A percentile compares a stretch with the other conserved stretches of the same genome.
Conservation (phyloP, 2,329 filamentous ascomycete genomes). For the Botrytis cinerea region DNA sequence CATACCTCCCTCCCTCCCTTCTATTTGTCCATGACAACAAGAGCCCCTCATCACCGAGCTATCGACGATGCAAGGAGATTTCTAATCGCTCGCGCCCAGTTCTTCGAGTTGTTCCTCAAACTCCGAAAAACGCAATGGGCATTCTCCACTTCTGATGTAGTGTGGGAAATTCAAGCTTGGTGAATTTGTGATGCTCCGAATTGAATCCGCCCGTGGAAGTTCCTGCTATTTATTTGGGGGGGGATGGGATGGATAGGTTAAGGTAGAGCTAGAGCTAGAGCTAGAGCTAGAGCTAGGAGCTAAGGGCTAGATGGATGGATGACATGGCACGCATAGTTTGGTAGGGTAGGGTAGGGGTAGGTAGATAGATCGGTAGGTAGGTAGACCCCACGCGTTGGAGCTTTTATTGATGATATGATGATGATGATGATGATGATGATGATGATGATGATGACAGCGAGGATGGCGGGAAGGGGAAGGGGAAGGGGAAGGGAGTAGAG, state of each 20-base stretch:
- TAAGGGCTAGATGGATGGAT: not conserved
- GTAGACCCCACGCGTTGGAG: not conserved
- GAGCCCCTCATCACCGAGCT: not conserved
- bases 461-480: too few relatives aligned
- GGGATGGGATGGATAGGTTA: not conserved
- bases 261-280: not conserved
- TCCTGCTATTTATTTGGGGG: not conserved
- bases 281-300: not conserved
- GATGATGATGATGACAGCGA: not conserved
- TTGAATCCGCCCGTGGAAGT: slow-evolving; percentile 2
- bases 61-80: not conserved
- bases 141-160: not conserved
- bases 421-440: not conserved
- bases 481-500: too few relatives aligned
- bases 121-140: not conserved
- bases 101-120: not conserved
- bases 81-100: not conserved
- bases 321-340: not conserved
- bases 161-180: not conserved
- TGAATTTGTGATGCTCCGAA: not conserved
- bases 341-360: not conserved
- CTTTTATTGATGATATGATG: not conserved
- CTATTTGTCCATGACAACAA: not conserved
- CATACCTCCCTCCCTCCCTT: too few relatives aligned
- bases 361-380: not conserved